Base-by-base conservation (phyloP, 768 basidiomycete species). In the Auricularia auricula-judae region DNA sequence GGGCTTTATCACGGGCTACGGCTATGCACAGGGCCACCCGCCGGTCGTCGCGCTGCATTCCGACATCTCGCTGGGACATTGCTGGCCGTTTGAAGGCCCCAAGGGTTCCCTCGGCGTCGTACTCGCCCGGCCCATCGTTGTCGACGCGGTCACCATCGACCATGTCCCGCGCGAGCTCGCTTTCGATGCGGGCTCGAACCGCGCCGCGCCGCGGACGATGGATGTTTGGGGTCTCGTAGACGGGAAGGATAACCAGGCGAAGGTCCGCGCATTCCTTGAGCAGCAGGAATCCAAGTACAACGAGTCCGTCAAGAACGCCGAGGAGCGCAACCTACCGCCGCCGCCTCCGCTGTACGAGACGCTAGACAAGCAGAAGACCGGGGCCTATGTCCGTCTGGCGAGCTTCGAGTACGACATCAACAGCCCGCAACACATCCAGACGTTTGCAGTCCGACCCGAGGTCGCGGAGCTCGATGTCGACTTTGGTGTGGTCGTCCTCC, bases 181-280 rank as follows among this genome's bases (percentile, higher is more conserved):
- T 4, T 84, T 85, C 71, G 34, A 23, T 29, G 18, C 29, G 29
- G 34, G 34, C 7, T 7, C 11, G 4, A 91, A 95, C 69, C 79
- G 85, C 44, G 86, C 86, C 47, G 92, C 93, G 1, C 96, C 96
- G 53, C 79, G 83, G 65, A 79, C 87, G 53, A 91, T 98, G 84
- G 92, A 97, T 69, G 83, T 96, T 3, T 96, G 93, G 94, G 94
- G 86, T 0, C 74, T 93, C 68, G 82, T 96, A 39, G 93, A 97
- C 67, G 91, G 89, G 10, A 66, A 71, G 62, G 88, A 90, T 61
- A 91, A 94, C 68, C 63, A 84, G 4, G 81, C 74, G 42, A 88
- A 85, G 72, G 77, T 90, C 35, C 71, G 70, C 34, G 80, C 76
- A 63, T 91, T 62, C 61, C 61, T 74, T 35, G 76, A 75, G 62